phyloP scores from a whole-genome alignment of 2,329 filamentous ascomycete genomes.

The Incumbomyces delicatus region DNA sequence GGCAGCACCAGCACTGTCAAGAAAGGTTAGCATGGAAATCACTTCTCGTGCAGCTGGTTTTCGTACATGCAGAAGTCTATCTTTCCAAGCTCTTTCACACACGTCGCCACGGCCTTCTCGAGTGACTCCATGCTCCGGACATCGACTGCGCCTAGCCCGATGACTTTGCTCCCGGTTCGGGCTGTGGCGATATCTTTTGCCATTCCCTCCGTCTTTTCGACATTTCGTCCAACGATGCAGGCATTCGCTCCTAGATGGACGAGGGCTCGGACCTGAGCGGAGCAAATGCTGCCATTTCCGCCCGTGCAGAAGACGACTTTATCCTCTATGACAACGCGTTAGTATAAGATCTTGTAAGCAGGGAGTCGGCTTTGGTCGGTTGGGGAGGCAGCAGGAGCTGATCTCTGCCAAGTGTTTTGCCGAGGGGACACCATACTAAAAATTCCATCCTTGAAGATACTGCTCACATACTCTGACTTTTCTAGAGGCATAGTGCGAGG shows the following conservation, averaged over 20 bases:
- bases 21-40: slow-evolving; percentile 2
- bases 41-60: not conserved
- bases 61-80: slow-evolving; percentile 87
- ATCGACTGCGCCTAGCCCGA: slow-evolving; percentile 67
- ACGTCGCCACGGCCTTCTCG: slow-evolving; percentile 65
- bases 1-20: slow-evolving; percentile 73
- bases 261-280: slow-evolving; percentile 81
- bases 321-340: slow-evolving; percentile 45
- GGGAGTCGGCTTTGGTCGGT: too few relatives aligned
- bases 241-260: slow-evolving; percentile 87
- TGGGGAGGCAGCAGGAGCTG: too few relatives aligned
- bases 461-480: slow-evolving; percentile 66
- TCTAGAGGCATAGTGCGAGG: slow-evolving; percentile 53
- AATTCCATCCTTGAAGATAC: slow-evolving; percentile 76
- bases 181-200: slow-evolving; percentile 75
- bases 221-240: slow-evolving; percentile 84
- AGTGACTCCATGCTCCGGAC: slow-evolving; percentile 65
- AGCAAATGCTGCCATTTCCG: slow-evolving; percentile 87
- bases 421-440: slow-evolving; percentile 51
- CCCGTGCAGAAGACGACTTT: slow-evolving; percentile 94
- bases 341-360: not conserved
- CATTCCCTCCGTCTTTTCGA: slow-evolving; percentile 72
- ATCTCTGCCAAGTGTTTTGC: too few relatives aligned
- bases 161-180: slow-evolving; percentile 67
- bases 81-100: slow-evolving; percentile 69